Evolutionary conservation across 2,329 filamentous ascomycete species (phyloP), one percentile per base, ranked within the genome.

Genomic region (Cladosporium sp.): DNA sequence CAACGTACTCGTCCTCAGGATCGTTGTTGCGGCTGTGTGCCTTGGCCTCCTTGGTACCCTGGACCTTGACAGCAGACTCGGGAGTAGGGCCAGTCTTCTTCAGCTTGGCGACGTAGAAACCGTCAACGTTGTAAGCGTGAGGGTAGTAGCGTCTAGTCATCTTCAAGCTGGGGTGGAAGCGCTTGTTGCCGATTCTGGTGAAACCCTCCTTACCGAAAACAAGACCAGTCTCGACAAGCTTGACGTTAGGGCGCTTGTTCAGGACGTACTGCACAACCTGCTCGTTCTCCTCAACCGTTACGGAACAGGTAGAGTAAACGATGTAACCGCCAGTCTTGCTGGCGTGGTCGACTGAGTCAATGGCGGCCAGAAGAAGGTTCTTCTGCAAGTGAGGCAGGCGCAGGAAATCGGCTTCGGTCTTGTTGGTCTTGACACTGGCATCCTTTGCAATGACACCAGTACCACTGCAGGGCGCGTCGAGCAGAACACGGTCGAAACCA

Each of bases 381-480:
- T 96, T 96, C 71, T 98, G 93, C 53, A 89, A 80, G 70, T 98
- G 93, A 0, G 93, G 91, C 46, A 98, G 81, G 63, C 86, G 83
- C 69, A 96, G 81, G 75, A 98, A 98, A 69, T 98, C 93, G 57
- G 85, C 85, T 67, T 95, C 89, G 9, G 88, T 94, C 78, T 97
- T 97, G 77, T 96, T 97, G 19, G 92, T 97, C 79, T 98, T 98
- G 60, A 98, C 90, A 57, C 86, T 89, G 27, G 92, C 82, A 70
- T 98, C 93, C 75, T 98, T 98, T 56, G 90, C 86, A 58, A 98
- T 98, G 64, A 98, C 93, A 62, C 93, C 93, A 1, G 93, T 98
- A 59, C 93, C 92, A 3, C 91, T 95, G 74, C 93, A 97, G 4
- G 93, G 93, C 1, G 90, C 91, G 72, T 98, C 91, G 52, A 97